Evolutionary conservation across 1,284 basidiomycete genomes (phyloP).

Genomic region (Sphaerobolus stellatus): DNA sequence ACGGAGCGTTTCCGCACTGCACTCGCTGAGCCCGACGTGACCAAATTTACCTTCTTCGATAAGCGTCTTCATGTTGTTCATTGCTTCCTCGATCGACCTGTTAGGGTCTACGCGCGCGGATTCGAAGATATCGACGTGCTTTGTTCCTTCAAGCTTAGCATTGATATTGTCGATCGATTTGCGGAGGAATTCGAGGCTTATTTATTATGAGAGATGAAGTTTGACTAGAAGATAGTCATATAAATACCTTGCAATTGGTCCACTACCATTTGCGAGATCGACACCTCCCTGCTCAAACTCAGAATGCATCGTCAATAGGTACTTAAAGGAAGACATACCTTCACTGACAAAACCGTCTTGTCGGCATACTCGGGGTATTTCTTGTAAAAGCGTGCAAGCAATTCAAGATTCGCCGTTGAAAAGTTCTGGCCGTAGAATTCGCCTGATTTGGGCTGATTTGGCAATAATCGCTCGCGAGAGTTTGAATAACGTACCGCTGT

Average conservation of each 20-base stretch:
- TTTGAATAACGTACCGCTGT: conserved; percentile 38
- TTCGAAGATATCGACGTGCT: conserved; percentile 47
- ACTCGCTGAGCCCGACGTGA: conserved; percentile 46
- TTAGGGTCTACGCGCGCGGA: conserved; percentile 34
- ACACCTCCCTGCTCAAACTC: no score
- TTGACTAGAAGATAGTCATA: no score
- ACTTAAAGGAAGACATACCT: conserved; percentile 26
- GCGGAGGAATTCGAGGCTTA: conserved; percentile 35
- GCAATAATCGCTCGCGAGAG: background rate
- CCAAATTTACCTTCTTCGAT: conserved; percentile 39
- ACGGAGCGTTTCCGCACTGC: conserved; percentile 41
- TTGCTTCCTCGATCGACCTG: conserved; percentile 35
- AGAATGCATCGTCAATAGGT: no score
- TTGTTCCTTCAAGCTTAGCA: conserved; percentile 39
- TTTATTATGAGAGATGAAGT: no score
- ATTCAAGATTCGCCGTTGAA: conserved; percentile 39
- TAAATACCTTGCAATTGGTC: no score
- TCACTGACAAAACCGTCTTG: conserved; percentile 48
- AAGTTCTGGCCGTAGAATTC: conserved; percentile 44
- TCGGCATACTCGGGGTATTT: conserved; percentile 55
- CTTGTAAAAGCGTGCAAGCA: conserved; percentile 45
- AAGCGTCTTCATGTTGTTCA: conserved; percentile 20
- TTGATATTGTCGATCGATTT: conserved; percentile 40
- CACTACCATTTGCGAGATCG: no score
- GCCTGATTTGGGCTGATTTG: conserved; percentile 23